Base-by-base conservation (phyloP, 75 land plant species). In the Sequoiadendron giganteum region DNA sequence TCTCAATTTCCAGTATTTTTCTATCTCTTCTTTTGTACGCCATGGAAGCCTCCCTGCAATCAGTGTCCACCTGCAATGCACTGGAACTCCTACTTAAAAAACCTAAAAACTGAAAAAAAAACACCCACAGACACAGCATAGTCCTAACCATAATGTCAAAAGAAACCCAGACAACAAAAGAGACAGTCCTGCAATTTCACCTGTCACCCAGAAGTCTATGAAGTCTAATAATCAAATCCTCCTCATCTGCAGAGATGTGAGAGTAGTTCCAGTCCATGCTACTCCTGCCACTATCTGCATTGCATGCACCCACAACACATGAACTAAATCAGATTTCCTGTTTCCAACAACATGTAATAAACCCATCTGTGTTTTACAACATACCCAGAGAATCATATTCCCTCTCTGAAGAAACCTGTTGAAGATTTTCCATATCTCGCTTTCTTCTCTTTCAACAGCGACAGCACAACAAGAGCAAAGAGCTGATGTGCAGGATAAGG, bases 1-100 rank as follows among this genome's bases (percentile, higher is more conserved):
- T 82, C 32, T 47, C 84, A 82, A n/a, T 47, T n/a, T 82, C 84
- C 84, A 82, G 3, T 82, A 82, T n/a, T 7, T 82, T 10, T 82
- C 84, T 8, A 82, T 82, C 48, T 82, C 84, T 34, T 82, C 84
- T 45, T n/a, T 82, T 10, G 84, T 82, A 28, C 84, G 48, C 84
- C 84, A 82, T 82, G 84, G 84, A 2, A 82, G 84, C 49, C 84
- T 45, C 84, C 84, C 84, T 19, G 84, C 84, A 82, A 82, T 82
- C 52, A 82, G 43, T 2, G 52, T 42, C 84, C 84, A 82, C 84
- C 84, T 82, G 48, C 34, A 3, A 79, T 79, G 32, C 84, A 82
- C 15, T 10, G 11, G 2, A n/a, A 34, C 34, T 10, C 5, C 36
- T n/a, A 70, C 0, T 72, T 14, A 10, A 52, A 5, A 14, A 52